A percentile compares a stretch with the other conserved stretches of the same genome.
These are phyloP conservation scores for Pseudopyricularia javanii DNA, from an alignment of 2,329 filamentous ascomycete genomes.

Conservation along the genomic window DNA sequence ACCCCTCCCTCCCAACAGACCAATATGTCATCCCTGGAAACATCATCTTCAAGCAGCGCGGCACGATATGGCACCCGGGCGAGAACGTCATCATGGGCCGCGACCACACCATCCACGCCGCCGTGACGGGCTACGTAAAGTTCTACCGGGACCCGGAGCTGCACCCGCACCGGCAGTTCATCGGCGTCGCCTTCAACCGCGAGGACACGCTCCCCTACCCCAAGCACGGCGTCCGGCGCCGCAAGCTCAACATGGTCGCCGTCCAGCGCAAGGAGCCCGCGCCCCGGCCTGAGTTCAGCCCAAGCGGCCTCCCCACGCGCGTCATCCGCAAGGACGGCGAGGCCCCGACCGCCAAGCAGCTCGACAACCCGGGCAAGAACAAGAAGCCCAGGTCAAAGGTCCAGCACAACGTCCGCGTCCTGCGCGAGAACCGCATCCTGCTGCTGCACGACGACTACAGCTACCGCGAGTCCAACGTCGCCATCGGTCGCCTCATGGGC, in stretches of 20 bases:
- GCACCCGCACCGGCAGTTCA: slow-evolving; percentile 85
- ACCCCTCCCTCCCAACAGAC: slow-evolving; percentile 32
- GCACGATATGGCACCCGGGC: slow-evolving; percentile 86
- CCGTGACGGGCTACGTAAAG: slow-evolving; percentile 78
- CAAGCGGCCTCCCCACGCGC: slow-evolving; percentile 19
- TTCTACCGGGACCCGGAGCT: slow-evolving; percentile 83
- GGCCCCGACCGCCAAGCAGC: slow-evolving; percentile 5
- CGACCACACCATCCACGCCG: slow-evolving; percentile 90
- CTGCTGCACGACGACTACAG: slow-evolving; percentile 40
- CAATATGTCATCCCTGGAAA: slow-evolving; percentile 92
- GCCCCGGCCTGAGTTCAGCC: slow-evolving; percentile 18
- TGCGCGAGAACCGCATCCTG: slow-evolving; percentile 28
- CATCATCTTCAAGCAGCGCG: slow-evolving; percentile 95
- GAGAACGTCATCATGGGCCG: slow-evolving; percentile 93
- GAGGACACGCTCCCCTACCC: slow-evolving; percentile 69
- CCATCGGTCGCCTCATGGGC: slow-evolving; percentile 39
- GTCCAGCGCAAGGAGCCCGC: slow-evolving; percentile 23
- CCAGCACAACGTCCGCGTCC: slow-evolving; percentile 22
- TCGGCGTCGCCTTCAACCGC: slow-evolving; percentile 82
- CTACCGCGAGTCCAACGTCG: slow-evolving; percentile 49
- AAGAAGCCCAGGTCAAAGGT: slow-evolving; percentile 10
- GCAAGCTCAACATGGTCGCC: slow-evolving; percentile 63
- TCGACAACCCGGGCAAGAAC: slow-evolving; percentile 7
- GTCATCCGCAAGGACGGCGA: slow-evolving; percentile 16
- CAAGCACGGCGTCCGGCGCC: slow-evolving; percentile 57